A percentile compares a stretch with the other conserved stretches of the same genome.
Evolutionary conservation across 2,329 filamentous ascomycete genomes (phyloP).

Genomic region (Aureobasidium sp.): DNA sequence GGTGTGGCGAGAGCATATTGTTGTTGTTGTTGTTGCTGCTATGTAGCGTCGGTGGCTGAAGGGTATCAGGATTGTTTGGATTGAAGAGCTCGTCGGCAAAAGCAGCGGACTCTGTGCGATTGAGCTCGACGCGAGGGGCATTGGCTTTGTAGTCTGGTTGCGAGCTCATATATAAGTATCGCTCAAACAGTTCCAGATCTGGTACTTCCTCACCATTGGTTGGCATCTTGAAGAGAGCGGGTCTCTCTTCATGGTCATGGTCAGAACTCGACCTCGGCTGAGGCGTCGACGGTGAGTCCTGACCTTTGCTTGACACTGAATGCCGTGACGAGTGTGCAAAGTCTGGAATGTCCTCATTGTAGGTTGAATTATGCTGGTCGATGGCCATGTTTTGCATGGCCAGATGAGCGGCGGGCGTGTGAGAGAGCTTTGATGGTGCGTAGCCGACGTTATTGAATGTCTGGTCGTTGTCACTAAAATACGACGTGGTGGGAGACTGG

Average conservation of each 20-base stretch:
- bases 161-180: constrained; percentile 27
- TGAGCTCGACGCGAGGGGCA: constrained; percentile 57
- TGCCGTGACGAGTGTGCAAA: constrained; percentile 49
- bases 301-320: constrained; percentile 55
- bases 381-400: constrained; percentile 54
- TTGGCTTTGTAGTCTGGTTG: constrained; percentile 12
- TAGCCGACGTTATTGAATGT: constrained; percentile 21
- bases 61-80: constrained; percentile 52
- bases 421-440: constrained; percentile 26
- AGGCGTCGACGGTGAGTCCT: constrained; percentile 56
- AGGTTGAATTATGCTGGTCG: constrained; percentile 40
- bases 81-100: constrained; percentile 82
- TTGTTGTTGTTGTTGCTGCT: constrained; percentile 44
- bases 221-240: constrained; percentile 40
- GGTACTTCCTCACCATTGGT: constrained; percentile 48
- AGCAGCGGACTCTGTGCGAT: constrained; percentile 74
- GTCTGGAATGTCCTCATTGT: constrained; percentile 43
- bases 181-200: constrained; percentile 27
- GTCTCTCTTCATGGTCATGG: constrained; percentile 47
- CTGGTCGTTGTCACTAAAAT: constrained; percentile 25
- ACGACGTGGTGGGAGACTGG: constrained; percentile 34
- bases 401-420: constrained; percentile 45
- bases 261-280: constrained; percentile 43
- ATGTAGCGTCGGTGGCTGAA: constrained; percentile 48
- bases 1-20: constrained; percentile 47